Evolutionary conservation across 78 protist genomes (phyloP).

Genomic region (Diacronema lutheri): DNA sequence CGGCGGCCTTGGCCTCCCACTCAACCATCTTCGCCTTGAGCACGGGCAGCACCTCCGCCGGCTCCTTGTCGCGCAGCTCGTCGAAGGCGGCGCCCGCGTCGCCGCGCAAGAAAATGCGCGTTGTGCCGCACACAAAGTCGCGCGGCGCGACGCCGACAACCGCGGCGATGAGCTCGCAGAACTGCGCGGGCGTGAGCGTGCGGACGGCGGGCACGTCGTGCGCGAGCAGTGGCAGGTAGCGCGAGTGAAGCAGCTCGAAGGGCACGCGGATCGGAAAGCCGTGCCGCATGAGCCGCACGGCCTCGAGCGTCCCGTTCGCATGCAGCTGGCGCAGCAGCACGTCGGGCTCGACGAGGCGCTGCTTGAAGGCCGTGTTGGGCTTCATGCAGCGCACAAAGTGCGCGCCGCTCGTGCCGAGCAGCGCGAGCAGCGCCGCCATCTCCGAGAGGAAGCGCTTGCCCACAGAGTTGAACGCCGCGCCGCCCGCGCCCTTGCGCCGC

Average conservation of each 20-base stretch:
- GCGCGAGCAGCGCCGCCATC: slow-evolving; percentile 31
- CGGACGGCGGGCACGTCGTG: not conserved
- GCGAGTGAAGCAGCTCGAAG: slow-evolving; percentile 53
- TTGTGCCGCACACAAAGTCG: not conserved
- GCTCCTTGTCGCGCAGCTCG: not conserved
- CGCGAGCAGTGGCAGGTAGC: slow-evolving; percentile 23
- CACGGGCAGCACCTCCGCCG: not conserved
- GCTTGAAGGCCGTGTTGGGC: slow-evolving; percentile 70
- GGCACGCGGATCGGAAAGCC: slow-evolving; percentile 77
- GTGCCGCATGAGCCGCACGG: slow-evolving; percentile 67
- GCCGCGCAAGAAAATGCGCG: not conserved
- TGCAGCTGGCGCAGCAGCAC: slow-evolving; percentile 65
- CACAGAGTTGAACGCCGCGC: not conserved
- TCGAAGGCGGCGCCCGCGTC: not conserved
- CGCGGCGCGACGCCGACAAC: not conserved
- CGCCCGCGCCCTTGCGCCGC: not conserved
- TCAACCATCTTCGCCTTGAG: not conserved
- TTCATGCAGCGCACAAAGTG: slow-evolving; percentile 86
- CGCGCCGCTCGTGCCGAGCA: slow-evolving; percentile 23
- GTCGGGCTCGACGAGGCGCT: slow-evolving; percentile 34
- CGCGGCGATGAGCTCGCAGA: not conserved
- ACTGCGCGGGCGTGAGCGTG: not conserved
- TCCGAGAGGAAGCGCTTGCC: slow-evolving; percentile 59
- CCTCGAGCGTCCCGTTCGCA: slow-evolving; percentile 88
- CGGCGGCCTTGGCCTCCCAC: not conserved